Percentiles rank a stretch among this genome's conserved stretches.
Conservation (phyloP, 2,329 filamentous ascomycete species). For the Graphilbum fragrans region DNA sequence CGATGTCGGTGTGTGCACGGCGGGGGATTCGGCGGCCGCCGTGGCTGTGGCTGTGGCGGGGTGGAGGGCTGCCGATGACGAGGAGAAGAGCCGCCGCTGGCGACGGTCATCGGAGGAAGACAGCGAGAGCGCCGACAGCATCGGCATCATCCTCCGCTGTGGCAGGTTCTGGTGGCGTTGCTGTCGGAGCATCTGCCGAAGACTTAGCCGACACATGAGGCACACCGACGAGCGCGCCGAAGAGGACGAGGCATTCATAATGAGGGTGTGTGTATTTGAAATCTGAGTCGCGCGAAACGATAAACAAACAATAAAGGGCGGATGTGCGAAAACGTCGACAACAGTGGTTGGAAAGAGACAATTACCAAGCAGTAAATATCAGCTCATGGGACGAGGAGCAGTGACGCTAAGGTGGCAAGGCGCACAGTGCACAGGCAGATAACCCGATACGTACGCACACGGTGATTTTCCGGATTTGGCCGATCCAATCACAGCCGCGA, state of each 20-base stretch:
- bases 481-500: conserved; percentile 14
- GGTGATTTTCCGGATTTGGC: conserved; percentile 11
- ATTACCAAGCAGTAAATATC: too few species aligned
- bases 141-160: conserved; percentile 17
- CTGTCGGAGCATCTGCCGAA: conserved; percentile 27
- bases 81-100: too few species aligned
- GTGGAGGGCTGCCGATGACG: too few species aligned
- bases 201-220: conserved; percentile 26
- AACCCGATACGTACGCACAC: background rate
- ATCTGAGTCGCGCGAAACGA: background rate
- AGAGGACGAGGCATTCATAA: conserved; percentile 10
- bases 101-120: too few species aligned
- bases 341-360: too few species aligned
- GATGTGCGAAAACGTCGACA: too few species aligned
- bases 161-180: conserved; percentile 16
- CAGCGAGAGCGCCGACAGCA: too few species aligned
- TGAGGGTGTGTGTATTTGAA: background rate
- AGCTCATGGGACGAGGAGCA: too few species aligned
- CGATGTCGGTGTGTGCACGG: conserved; percentile 18
- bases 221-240: conserved; percentile 25
- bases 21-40: background rate
- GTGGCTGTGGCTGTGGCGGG: too few species aligned
- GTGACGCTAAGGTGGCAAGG: background rate
- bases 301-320: too few species aligned
- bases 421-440: conserved; percentile 12